Evolutionary conservation across 176 grass and related monocot species (phyloP).

Genomic region (Zea mays): DNA sequence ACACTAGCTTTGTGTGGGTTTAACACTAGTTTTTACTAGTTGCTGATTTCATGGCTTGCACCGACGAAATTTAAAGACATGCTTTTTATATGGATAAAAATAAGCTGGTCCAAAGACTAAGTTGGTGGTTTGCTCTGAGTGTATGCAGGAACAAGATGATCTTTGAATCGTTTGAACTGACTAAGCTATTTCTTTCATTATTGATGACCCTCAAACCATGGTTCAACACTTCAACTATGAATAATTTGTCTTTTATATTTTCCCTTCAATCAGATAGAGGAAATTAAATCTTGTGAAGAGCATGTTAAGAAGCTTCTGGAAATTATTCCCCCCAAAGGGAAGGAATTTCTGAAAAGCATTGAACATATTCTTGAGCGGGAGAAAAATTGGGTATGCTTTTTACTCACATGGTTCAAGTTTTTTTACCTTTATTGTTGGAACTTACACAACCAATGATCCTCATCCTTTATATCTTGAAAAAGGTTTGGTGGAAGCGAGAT

Average conservation of each 20-base stretch:
- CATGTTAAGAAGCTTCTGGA: constrained; percentile 90
- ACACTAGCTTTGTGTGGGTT: not conserved
- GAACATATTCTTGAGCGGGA: constrained; percentile 97
- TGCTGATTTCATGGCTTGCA: not conserved
- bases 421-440: not conserved
- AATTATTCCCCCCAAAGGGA: constrained; percentile 90
- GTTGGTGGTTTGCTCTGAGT: not conserved
- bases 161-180: not conserved
- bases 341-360: constrained; percentile 93
- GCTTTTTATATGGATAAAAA: not conserved
- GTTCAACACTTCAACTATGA: constrained; percentile 15
- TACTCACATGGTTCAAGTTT: constrained; percentile 15
- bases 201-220: not conserved
- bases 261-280: constrained; percentile 70
- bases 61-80: not conserved
- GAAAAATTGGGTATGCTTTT: constrained; percentile 86
- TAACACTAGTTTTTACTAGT: constrained; percentile 5
- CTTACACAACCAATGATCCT: constrained; percentile 6
- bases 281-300: constrained; percentile 93
- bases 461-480: constrained; percentile 22
- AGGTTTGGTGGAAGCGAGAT: constrained; percentile 99
- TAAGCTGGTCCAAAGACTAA: not conserved
- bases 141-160: not conserved
- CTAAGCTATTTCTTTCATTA: not conserved
- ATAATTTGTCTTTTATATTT: constrained; percentile 9